Percentiles rank a stretch among this genome's conserved stretches.
phyloP scores from a whole-genome alignment of 371 early-diverging fungal genomes.

The Apophysomyces variabilis region DNA sequence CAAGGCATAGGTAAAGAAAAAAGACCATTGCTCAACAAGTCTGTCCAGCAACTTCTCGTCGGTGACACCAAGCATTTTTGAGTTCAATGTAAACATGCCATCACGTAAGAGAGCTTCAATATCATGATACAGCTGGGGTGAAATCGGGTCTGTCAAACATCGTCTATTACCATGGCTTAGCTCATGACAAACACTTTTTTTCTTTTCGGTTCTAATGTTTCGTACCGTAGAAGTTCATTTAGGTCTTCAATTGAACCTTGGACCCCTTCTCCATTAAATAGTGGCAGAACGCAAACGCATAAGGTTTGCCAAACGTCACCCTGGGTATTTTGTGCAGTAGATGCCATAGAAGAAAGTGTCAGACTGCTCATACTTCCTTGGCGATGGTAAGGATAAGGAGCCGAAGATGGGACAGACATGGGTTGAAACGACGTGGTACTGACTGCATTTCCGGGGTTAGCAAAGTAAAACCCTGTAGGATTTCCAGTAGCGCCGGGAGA shows the following conservation, averaged over 20 bases:
- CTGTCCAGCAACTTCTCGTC: constrained; percentile 75
- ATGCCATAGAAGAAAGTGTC: constrained; percentile 12
- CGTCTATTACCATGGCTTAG: constrained; percentile 38
- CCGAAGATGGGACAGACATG: constrained; percentile 21
- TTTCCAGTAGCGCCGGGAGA: constrained; percentile 30
- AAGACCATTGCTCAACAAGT: constrained; percentile 84
- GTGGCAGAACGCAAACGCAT: constrained; percentile 75
- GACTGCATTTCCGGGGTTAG: constrained; percentile 5
- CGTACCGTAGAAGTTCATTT: constrained; percentile 77
- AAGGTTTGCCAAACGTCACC: constrained; percentile 79
- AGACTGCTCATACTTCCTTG: constrained; percentile 46
- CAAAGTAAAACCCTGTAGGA: constrained; percentile 25
- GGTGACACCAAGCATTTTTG: constrained; percentile 72
- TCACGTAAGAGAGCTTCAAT: constrained; percentile 67
- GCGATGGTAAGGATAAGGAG: constrained; percentile 29
- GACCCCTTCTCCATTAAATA: constrained; percentile 88
- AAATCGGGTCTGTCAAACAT: constrained; percentile 60
- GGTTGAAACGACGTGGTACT: constrained; percentile 22
- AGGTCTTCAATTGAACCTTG: constrained; percentile 83
- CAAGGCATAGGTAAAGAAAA: constrained; percentile 82
- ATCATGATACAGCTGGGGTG: constrained; percentile 55
- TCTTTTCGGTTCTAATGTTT: not conserved
- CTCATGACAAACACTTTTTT: not conserved
- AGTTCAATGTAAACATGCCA: constrained; percentile 77
- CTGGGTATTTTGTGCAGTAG: constrained; percentile 18